Conservation (phyloP, 345 rosid species). For the Raphanus raphanistrum region DNA sequence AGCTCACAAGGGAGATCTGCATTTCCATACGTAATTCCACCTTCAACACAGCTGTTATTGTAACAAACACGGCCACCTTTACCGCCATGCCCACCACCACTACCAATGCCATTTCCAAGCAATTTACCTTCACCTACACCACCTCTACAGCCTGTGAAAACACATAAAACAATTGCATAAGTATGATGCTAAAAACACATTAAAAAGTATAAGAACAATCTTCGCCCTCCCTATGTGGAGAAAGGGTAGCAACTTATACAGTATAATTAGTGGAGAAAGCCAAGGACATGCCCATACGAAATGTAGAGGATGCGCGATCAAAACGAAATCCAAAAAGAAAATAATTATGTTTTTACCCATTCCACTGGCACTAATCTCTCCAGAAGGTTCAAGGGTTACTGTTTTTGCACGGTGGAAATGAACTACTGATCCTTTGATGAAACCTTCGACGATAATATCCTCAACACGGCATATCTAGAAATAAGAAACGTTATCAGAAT, state of each 20-base stretch:
- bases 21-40: slow-evolving; percentile 89
- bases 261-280: slow-evolving; percentile 19
- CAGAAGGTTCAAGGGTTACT: slow-evolving; percentile 69
- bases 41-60: slow-evolving; percentile 57
- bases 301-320: slow-evolving; percentile 22
- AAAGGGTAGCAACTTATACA: slow-evolving; percentile 26
- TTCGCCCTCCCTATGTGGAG: slow-evolving; percentile 22
- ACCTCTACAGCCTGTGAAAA: slow-evolving; percentile 80
- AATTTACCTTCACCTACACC: slow-evolving; percentile 83
- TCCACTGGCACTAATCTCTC: slow-evolving; percentile 82
- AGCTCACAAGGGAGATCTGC: slow-evolving; percentile 90
- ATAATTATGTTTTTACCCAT: slow-evolving; percentile 59
- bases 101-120: slow-evolving; percentile 69
- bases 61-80: slow-evolving; percentile 82
- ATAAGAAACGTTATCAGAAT: slow-evolving; percentile 31
- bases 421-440: slow-evolving; percentile 88
- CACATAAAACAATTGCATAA: slow-evolving; percentile 21
- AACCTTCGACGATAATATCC: slow-evolving; percentile 85
- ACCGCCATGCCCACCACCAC: slow-evolving; percentile 99
- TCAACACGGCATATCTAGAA: slow-evolving; percentile 95
- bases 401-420: slow-evolving; percentile 96
- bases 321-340: slow-evolving; percentile 33
- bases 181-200: slow-evolving; percentile 19
- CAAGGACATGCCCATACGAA: slow-evolving; percentile 24
- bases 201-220: slow-evolving; percentile 9